Percentiles rank a stretch among this genome's conserved stretches.
Conservation (phyloP, 495 filamentous ascomycete species). For the Aspergillus conjunctus region DNA sequence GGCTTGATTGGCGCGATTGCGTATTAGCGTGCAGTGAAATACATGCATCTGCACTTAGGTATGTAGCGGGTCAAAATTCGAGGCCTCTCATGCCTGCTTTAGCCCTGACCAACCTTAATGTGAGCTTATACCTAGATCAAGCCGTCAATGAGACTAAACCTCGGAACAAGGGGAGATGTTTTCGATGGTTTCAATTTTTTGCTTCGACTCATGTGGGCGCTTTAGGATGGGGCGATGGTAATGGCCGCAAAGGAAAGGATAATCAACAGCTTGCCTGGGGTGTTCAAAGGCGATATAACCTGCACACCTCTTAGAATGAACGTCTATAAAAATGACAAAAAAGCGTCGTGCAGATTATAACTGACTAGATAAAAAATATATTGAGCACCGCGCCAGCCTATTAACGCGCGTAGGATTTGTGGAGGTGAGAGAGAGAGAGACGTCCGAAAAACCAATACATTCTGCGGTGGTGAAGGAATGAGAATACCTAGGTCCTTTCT, state of each 20-base stretch:
- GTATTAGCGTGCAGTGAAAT: no score
- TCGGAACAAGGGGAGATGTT: no score
- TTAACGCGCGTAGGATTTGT: background rate
- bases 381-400: background rate
- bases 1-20: no score
- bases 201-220: background rate
- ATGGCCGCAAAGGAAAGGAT: background rate
- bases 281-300: background rate
- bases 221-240: background rate
- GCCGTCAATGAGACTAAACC: no score
- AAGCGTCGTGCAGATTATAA: background rate
- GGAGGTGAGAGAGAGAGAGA: background rate
- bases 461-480: background rate
- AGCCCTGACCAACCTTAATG: no score
- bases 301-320: background rate
- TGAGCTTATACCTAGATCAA: no score
- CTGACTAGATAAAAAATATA: conserved; percentile 3
- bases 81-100: no score
- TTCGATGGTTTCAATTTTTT: no score
- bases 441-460: background rate
- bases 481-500: background rate
- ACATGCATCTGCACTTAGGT: no score
- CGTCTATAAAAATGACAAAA: background rate
- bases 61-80: no score
- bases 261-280: background rate